Evolutionary conservation across 2,329 filamentous ascomycete species (phyloP), one percentile per base, ranked within the genome.

Genomic region (Aspergillus sp.): DNA sequence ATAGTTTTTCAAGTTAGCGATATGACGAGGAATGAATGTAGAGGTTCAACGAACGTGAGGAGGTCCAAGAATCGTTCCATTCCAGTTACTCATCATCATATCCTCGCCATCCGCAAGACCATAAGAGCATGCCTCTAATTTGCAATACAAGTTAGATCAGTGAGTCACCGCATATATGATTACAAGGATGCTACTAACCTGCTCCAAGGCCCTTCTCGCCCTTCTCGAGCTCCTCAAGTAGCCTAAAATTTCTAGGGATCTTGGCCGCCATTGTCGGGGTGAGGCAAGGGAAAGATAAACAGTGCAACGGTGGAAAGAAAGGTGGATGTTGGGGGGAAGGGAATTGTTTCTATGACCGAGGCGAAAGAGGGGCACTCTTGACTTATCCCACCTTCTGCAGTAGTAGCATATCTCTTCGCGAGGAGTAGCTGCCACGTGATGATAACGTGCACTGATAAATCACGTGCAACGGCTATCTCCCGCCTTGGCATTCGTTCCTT

Each of bases 181-280:
- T 27, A 43, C 32, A 33, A 40, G 45, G 29, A 10, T 42, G 29
- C 39, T 44, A 56, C 56, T 47, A 45, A 70, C 89, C 88, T 67
- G 91, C 90, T 62, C 93, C 91, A 51, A 93, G 79, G 49, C 93
- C 93, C 72, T 98, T 98, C 76, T 98, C 93, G 62, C 93, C 93
- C 76, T 97, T 97, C 76, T 98, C 93, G 13, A 98, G 79, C 82
- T 98, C 93, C 69, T 96, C 93, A 45, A 98, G 78, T 54, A 98
- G 81, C 64, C 91, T 85, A 68, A 98, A 98, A 75, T 97, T 97
- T 67, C 93, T 82, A 49, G 93, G 93, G 45, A 98, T 81, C 70
- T 94, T 89, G 46, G 86, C 83, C 45, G 74, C 67, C 79, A 83
- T 83, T 40, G 27, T 59, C 45, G 37, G 31, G 5, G 36, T 32